Evolutionary conservation across 768 basidiomycete genomes (phyloP), one percentile per base, ranked within the genome.

Genomic region (Lactarius tabidus): DNA sequence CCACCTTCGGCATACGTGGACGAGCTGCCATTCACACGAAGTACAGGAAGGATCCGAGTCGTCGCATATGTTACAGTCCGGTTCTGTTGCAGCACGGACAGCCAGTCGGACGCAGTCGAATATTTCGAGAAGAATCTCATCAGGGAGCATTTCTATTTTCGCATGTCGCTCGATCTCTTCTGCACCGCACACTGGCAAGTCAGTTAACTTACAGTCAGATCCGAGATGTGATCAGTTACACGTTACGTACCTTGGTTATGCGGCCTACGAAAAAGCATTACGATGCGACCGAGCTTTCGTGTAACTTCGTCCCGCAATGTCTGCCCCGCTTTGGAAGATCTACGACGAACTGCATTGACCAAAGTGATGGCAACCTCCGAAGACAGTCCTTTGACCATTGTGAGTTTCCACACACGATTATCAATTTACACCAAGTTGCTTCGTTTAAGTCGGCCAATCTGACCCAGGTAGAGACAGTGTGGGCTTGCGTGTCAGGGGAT

Each of bases 1-100:
- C 57, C 36, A 58, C 38, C 41, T 58, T 41, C 38, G 41, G 38
- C 36, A 58, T 18, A 58, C 57, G 38, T 58, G 57, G 29, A 36
- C 35, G 28, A 43, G 38, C 28, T 36, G 35, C 36, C 57, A 58
- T 26, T 51, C 23, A 23, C 48, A 51, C 23, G 48, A 23, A 51
- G 12, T 26, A 23, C 48, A 51, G 6, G 26, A 15, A 12, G 14
- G 48, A 26, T 23, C 48, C 48, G 26, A 6, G n/a, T 14, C 9
- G 6, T 54, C 53, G 5, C 14, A 38, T 38, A 2, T 38, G 14
- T 38, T 14, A 4, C 8, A 3, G 15, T n/a, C 45, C 23, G 4
- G 2, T 12, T 26, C 23, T 26, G 23, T 26, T 14, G 14, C 48
- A 14, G 29, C n/a, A n/a, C n/a, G n/a, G n/a, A n/a, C n/a, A 51